Percentiles rank a stretch among this genome's conserved stretches.
Conservation (phyloP, 2,329 filamentous ascomycete genomes). For the Talaromyces sp. region DNA sequence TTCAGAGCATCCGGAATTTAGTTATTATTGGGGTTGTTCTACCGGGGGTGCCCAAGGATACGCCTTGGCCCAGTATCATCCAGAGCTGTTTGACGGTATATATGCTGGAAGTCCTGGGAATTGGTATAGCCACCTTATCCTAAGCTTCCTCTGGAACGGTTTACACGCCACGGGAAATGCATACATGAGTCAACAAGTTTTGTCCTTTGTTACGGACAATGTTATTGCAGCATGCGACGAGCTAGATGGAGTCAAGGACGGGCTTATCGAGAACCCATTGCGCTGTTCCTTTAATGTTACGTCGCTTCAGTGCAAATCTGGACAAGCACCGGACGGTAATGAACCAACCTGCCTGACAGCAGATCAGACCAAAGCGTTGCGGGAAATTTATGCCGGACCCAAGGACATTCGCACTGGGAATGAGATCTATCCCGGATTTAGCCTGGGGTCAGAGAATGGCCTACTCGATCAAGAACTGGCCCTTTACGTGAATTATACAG, state of each 20-base stretch:
- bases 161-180: conserved; percentile 1
- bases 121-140: conserved; percentile 26
- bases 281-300: conserved; percentile 8
- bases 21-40: conserved; percentile 39
- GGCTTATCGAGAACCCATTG: conserved; percentile 13
- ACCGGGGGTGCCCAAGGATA: conserved; percentile 41
- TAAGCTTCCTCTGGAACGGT: conserved; percentile 14
- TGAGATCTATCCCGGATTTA: conserved; percentile 37
- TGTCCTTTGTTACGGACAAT: background rate
- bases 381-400: conserved; percentile 21
- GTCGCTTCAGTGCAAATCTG: background rate
- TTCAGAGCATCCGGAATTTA: conserved; percentile 21
- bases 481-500: conserved; percentile 29
- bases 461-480: conserved; percentile 33
- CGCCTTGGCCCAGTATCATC: conserved; percentile 37
- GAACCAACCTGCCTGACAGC: conserved; percentile 7
- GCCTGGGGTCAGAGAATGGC: conserved; percentile 33
- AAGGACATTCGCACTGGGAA: conserved; percentile 16
- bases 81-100: conserved; percentile 41
- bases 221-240: conserved; percentile 1
- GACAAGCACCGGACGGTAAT: background rate
- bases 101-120: conserved; percentile 37
- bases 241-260: conserved; percentile 8
- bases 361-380: conserved; percentile 5
- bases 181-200: conserved; percentile 1